Evolutionary conservation across 805 yeast genomes (phyloP).

Genomic region (Barnettozyma botsteinii): DNA sequence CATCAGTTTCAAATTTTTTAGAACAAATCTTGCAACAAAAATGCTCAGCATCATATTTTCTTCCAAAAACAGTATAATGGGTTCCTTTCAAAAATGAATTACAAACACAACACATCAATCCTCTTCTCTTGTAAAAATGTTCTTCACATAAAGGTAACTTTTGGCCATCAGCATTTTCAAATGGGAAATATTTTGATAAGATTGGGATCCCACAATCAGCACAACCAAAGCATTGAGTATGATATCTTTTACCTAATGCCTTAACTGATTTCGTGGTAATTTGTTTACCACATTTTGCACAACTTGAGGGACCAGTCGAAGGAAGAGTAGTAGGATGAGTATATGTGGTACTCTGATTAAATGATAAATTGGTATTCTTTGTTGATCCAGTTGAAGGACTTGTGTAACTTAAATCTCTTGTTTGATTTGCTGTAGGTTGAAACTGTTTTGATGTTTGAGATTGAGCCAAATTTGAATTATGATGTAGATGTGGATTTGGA

Average conservation of each 20-base stretch:
- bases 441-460: no score
- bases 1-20: slow-evolving; percentile 82
- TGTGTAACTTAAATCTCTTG: slow-evolving; percentile 5
- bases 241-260: slow-evolving; percentile 75
- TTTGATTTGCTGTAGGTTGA: no score
- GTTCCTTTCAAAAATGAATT: slow-evolving; percentile 84
- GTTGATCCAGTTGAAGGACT: slow-evolving; percentile 8
- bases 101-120: slow-evolving; percentile 83
- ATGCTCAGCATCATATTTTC: slow-evolving; percentile 91
- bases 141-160: slow-evolving; percentile 77
- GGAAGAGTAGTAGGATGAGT: slow-evolving; percentile 12
- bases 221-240: slow-evolving; percentile 84
- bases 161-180: slow-evolving; percentile 41
- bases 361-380: slow-evolving; percentile 5
- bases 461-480: slow-evolving; percentile 9
- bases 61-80: slow-evolving; percentile 88
- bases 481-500: slow-evolving; percentile 8
- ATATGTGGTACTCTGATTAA: not conserved
- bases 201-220: slow-evolving; percentile 78
- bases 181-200: slow-evolving; percentile 84
- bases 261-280: slow-evolving; percentile 77
- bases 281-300: slow-evolving; percentile 47
- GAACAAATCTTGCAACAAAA: slow-evolving; percentile 87
- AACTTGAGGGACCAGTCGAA: slow-evolving; percentile 21
- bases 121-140: slow-evolving; percentile 82